phyloP scores from a whole-genome alignment of 2,329 filamentous ascomycete genomes.

The Fusarium pseudocircinatum region DNA sequence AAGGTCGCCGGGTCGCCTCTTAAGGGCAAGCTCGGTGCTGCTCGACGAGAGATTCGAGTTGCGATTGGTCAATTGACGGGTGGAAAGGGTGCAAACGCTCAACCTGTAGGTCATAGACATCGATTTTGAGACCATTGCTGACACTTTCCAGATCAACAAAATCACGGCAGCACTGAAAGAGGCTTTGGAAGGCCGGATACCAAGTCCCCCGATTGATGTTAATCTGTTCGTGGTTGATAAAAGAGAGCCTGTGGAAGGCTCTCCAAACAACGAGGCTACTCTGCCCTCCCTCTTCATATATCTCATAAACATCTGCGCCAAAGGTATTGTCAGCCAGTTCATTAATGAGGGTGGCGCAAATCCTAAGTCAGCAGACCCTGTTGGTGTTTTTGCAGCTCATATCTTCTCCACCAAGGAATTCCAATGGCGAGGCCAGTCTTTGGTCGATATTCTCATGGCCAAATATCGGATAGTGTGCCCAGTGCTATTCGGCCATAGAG shows the following conservation, averaged over 20 bases:
- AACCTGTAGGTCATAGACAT: conserved; percentile 47
- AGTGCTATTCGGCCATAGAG: conserved; percentile 84
- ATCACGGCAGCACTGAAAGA: conserved; percentile 58
- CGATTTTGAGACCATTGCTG: conserved; percentile 3
- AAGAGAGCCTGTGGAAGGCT: conserved; percentile 59
- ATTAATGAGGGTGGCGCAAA: conserved; percentile 72
- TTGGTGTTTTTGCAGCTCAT: conserved; percentile 79
- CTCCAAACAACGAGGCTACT: conserved; percentile 60
- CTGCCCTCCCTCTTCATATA: conserved; percentile 77
- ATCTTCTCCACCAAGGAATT: conserved; percentile 78
- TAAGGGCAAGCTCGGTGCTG: conserved; percentile 74
- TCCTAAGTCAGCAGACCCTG: conserved; percentile 75
- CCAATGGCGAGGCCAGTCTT: conserved; percentile 70
- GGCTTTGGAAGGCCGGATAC: conserved; percentile 61
- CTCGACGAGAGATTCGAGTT: conserved; percentile 76
- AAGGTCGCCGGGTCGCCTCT: conserved; percentile 59
- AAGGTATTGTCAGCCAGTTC: conserved; percentile 76
- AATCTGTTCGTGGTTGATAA: conserved; percentile 61
- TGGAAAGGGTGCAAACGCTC: conserved; percentile 68
- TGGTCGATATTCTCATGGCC: conserved; percentile 85
- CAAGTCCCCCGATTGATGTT: conserved; percentile 64
- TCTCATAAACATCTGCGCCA: conserved; percentile 79
- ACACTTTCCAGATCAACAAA: conserved; percentile 47
- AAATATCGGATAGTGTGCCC: conserved; percentile 86
- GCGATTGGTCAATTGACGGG: conserved; percentile 78